phyloP scores from a whole-genome alignment of 1,284 basidiomycete genomes.

The Fomitopsis palustris region DNA sequence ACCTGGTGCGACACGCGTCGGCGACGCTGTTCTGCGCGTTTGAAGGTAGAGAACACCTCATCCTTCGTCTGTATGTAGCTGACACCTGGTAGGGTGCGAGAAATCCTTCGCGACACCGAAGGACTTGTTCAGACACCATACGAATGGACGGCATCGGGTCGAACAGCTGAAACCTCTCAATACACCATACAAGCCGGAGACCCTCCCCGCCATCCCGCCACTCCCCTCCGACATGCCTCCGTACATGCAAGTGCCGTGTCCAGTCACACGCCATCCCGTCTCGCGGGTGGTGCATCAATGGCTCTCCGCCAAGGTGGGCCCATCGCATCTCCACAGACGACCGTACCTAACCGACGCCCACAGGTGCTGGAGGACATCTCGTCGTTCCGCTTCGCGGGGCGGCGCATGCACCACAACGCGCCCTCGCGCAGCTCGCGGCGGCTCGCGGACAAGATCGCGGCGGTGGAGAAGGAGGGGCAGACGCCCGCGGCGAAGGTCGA shows the following conservation, averaged over 20 bases:
- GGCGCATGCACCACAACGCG: conserved; percentile 18
- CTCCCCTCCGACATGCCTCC: conserved; percentile 39
- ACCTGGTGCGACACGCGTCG: conserved; percentile 44
- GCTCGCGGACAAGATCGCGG: conserved; percentile 21
- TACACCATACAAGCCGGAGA: conserved; percentile 30
- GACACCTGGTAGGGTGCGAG: conserved; percentile 36
- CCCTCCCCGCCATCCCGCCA: conserved; percentile 24
- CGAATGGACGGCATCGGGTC: conserved; percentile 13
- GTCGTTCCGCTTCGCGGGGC: conserved; percentile 24
- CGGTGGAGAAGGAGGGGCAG: conserved; percentile 15
- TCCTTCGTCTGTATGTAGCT: neutral
- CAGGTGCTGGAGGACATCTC: conserved; percentile 33
- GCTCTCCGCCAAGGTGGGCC: conserved; percentile 52
- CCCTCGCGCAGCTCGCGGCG: conserved; percentile 23
- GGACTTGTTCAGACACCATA: conserved; percentile 35
- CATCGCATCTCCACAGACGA: neutral
- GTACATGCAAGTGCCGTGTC: conserved; percentile 43
- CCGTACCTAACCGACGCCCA: neutral
- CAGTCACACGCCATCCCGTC: conserved; percentile 39
- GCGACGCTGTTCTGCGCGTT: conserved; percentile 43
- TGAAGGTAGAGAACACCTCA: conserved; percentile 32
- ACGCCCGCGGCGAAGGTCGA: conserved; percentile 11
- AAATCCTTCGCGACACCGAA: conserved; percentile 33
- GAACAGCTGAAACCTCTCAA: conserved; percentile 31
- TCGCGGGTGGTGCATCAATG: conserved; percentile 43